phyloP scores from a whole-genome alignment of 2,329 filamentous ascomycete genomes.

The Pyrenophora graminea region DNA sequence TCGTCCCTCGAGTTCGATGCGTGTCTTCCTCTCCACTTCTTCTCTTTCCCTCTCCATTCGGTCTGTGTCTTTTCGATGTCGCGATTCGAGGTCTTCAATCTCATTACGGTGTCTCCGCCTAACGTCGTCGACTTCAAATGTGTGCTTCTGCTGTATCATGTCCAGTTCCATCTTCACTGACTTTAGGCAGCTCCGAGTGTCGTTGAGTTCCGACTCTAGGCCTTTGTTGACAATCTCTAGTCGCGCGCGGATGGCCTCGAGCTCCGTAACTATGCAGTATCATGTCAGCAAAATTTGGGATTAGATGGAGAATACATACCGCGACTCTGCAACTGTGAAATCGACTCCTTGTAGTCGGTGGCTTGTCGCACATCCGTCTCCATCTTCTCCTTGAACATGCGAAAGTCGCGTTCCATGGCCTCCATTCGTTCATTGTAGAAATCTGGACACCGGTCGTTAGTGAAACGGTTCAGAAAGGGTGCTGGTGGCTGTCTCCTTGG shows the following conservation, averaged over 20 bases:
- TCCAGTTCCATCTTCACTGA: constrained; percentile 56
- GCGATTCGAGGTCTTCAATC: constrained; percentile 59
- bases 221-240: constrained; percentile 58
- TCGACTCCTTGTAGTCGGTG: constrained; percentile 71
- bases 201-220: constrained; percentile 71
- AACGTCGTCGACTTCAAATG: constrained; percentile 57
- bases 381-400: constrained; percentile 72
- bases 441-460: constrained; percentile 70
- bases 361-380: constrained; percentile 69
- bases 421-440: constrained; percentile 80
- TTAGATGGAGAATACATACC: constrained; percentile 57
- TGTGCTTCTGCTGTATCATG: constrained; percentile 57
- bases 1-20: constrained; percentile 56
- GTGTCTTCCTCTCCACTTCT: constrained; percentile 50
- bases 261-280: constrained; percentile 55
- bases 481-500: constrained; percentile 49
- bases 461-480: constrained; percentile 70
- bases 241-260: constrained; percentile 59
- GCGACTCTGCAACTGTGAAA: constrained; percentile 74
- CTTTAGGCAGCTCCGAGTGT: constrained; percentile 58
- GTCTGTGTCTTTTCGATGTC: constrained; percentile 62
- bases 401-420: constrained; percentile 74
- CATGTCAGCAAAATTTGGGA: neutral
- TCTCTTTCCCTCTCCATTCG: constrained; percentile 58
- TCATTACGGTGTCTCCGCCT: constrained; percentile 60